A percentile compares a stretch with the other conserved stretches of the same genome.
These are phyloP conservation scores for Schwanniomyces vanrijiae DNA, from an alignment of 805 yeast species.

Conservation along the genomic window DNA sequence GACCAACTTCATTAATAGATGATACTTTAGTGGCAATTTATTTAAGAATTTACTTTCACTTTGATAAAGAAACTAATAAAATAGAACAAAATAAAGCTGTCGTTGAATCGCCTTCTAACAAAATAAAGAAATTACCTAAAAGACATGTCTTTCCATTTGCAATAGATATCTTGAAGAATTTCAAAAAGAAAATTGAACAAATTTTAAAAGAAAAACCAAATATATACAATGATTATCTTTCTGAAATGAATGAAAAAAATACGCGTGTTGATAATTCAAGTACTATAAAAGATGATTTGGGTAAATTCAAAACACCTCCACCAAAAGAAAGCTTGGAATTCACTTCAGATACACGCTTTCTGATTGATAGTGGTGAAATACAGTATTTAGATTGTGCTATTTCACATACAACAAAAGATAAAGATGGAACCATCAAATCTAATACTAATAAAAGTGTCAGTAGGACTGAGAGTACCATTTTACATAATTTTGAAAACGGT, in stretches of 20 bases:
- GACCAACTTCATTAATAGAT: conserved; percentile 73
- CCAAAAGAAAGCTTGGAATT: not conserved
- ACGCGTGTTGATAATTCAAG: not conserved
- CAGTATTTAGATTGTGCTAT: too few species aligned
- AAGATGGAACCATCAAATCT: too few species aligned
- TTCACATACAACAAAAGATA: too few species aligned
- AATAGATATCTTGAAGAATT: conserved; percentile 29
- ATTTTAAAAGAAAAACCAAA: conserved; percentile 30
- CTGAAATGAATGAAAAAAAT: not conserved
- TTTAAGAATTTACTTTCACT: conserved; percentile 44
- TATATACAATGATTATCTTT: conserved; percentile 25
- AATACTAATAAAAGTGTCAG: too few species aligned
- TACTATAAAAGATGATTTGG: not conserved
- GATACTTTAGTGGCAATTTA: conserved; percentile 67
- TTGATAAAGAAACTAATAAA: conserved; percentile 3
- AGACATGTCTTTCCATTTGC: conserved; percentile 42
- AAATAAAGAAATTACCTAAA: conserved; percentile 38
- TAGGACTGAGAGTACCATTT: too few species aligned
- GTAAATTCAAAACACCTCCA: not conserved
- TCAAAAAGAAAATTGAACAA: conserved; percentile 30
- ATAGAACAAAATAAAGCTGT: not conserved
- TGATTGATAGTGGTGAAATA: too few species aligned
- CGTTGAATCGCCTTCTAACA: conserved; percentile 31
- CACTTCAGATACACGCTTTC: not conserved
- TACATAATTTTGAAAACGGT: too few species aligned